Conservation (phyloP, 768 basidiomycete genomes). For the Grammothele lineata region DNA sequence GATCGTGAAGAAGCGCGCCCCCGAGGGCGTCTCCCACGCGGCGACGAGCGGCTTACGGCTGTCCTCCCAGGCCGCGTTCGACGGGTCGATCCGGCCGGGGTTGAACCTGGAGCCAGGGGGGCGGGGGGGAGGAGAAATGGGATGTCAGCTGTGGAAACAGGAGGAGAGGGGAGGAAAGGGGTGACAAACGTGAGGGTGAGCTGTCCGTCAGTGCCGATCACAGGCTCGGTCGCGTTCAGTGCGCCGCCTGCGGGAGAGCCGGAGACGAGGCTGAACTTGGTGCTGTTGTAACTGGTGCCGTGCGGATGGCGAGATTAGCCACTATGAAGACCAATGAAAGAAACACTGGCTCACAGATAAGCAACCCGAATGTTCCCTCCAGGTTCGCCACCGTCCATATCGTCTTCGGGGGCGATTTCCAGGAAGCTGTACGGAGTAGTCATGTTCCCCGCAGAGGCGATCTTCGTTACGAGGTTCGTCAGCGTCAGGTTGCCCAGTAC, state of each 20-base stretch:
- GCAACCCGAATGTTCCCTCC: constrained; percentile 65
- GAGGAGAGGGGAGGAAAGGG: not conserved
- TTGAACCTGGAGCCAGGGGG: constrained; percentile 39
- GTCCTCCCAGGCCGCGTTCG: constrained; percentile 45
- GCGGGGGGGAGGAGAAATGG: no score
- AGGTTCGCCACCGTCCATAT: constrained; percentile 52
- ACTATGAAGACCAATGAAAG: no score
- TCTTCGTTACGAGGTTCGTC: constrained; percentile 41
- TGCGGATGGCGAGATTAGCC: not conserved
- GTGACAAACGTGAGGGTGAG: constrained; percentile 39
- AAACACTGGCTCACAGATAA: constrained; percentile 48
- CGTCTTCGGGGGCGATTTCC: constrained; percentile 46
- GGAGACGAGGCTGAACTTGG: constrained; percentile 42
- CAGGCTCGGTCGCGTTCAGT: constrained; percentile 40
- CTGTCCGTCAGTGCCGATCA: constrained; percentile 26
- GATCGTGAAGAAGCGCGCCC: constrained; percentile 48
- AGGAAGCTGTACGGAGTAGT: constrained; percentile 43
- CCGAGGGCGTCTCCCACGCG: constrained; percentile 43
- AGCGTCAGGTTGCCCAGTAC: constrained; percentile 51
- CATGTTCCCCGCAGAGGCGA: constrained; percentile 28
- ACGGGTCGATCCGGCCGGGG: constrained; percentile 60
- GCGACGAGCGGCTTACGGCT: constrained; percentile 59
- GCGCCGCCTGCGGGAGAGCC: constrained; percentile 47
- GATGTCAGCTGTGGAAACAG: no score
- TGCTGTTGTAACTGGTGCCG: constrained; percentile 37